Evolutionary conservation across 129 eudicot species (phyloP), one percentile per base, ranked within the genome.

Genomic region (Gnaphalium uliginosum): DNA sequence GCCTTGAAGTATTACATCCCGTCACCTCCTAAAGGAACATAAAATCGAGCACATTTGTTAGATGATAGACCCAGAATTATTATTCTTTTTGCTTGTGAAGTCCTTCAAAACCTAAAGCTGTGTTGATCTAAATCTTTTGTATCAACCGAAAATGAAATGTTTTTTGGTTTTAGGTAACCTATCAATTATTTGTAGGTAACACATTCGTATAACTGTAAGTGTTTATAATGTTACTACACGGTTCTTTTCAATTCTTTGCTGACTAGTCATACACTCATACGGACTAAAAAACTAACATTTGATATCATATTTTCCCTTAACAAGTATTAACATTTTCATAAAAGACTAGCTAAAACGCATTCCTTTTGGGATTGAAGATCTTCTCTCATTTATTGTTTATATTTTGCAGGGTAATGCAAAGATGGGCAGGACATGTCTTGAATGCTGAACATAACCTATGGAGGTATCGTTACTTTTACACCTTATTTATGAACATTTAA

Each of bases 401-500:
- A 62, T 78, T 14, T 61, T 83, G 29, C 78, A 94, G 99, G 94
- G 99, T 94, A 23, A 86, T 94, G 96, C 93, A 85, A 69, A 85
- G 99, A 78, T 94, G 99, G 99, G 99, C 99, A 10, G 97, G 83
- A 66, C 96, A 94, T 78, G 91, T 91, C 75, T 91, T 86, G 74
- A 81, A 81, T 56, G 77, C 74, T 6, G 97, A 94, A 84, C 97
- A 94, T 81, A 89, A 94, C 81, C 86, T 91, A 74, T 91, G 99
- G 99, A 89, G 98, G 98, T 94, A 89, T 54, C 13, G n/a, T 9
- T 17, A 23, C 29, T 62, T 68, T 1, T 7, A 8, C 58, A 35
- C 17, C 22, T 39, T 13, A 57, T 30, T 57, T 7, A 23, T 7
- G 5, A 72, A 22, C 19, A 6, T 54, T 48, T 64, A 29, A 29